Evolutionary conservation across 1,139 yeast genomes (phyloP), one percentile per base, ranked within the genome.

Genomic region (Eremothecium sinecaudum): DNA sequence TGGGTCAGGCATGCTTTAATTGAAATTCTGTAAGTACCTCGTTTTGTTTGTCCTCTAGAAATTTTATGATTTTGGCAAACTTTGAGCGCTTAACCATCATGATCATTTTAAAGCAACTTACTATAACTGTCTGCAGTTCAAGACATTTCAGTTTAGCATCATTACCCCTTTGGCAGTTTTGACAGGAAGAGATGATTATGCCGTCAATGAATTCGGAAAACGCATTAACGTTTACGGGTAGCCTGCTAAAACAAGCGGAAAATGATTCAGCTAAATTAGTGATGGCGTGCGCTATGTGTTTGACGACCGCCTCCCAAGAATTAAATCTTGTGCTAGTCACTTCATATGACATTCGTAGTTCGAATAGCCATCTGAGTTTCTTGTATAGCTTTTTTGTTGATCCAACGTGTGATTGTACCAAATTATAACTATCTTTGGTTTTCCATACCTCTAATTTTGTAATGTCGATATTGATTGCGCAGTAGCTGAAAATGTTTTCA

Each of bases 291-390:
- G 31, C 15, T 4, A 56, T 10, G 24, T 58, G 59, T 11, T 34
- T 32, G 6, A 47, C 8, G 5, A 54, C 40, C 1, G 42, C 35
- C 1, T 28, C 34, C 9, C 29, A 12, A 2, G 51, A 40, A 22
- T 47, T 50, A 6, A 51, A 28, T 5, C 30, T 31, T 3, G 43
- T 24, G 23, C 46, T 40, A 10, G 53, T 20, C 1, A 53, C 44
- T 17, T 53, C 50, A 32, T 50, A 52, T 2, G 50, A 39, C 6
- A 59, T 24, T 18, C 61, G 45, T 33, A 44, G 37, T 33, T 45
- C 51, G 26, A 42, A 41, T 5, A 40, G 30, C 25, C 32, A 28
- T 20, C 30, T 24, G 14, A 34, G 13, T 22, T 34, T 42, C 27
- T 29, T 25, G 14, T 34, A 40, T 11, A 39, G 18, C 13, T 32